Percentiles rank a stretch among this genome's conserved stretches.
phyloP scores from a whole-genome alignment of 2,329 filamentous ascomycete genomes.

The Curvularia sp. region DNA sequence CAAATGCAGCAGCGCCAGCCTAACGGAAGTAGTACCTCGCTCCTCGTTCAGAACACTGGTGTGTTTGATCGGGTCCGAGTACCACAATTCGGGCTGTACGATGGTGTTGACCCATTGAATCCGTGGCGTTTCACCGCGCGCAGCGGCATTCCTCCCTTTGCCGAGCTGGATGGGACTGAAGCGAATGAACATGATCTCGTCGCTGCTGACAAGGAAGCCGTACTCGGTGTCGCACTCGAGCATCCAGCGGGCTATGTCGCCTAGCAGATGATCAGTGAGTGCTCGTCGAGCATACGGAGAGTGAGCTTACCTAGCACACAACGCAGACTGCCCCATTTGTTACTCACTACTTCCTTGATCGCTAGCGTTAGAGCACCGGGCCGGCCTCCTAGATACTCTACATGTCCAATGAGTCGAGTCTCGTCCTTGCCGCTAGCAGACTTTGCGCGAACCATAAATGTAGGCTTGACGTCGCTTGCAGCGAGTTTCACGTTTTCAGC shows the following conservation, averaged over 20 bases:
- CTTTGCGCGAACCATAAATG: conserved; percentile 21
- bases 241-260: conserved; percentile 32
- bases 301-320: conserved; percentile 26
- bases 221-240: conserved; percentile 24
- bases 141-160: conserved; percentile 6
- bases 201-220: conserved; percentile 28
- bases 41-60: conserved; percentile 13
- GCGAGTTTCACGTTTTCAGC: background rate
- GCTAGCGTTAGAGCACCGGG: conserved; percentile 24
- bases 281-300: background rate
- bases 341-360: conserved; percentile 7
- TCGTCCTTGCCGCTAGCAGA: background rate
- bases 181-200: conserved; percentile 31
- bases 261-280: conserved; percentile 12
- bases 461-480: conserved; percentile 13
- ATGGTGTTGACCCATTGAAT: conserved; percentile 3
- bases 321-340: conserved; percentile 29
- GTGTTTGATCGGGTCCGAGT: conserved; percentile 25
- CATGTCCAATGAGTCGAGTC: conserved; percentile 26
- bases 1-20: conserved; percentile 23
- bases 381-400: conserved; percentile 29
- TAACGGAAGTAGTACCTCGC: conserved; percentile 11
- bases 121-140: background rate
- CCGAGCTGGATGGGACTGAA: conserved; percentile 10
- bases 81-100: conserved; percentile 22